Conservation (phyloP, 306 rosid genomes). For the Citrullus amarus region DNA sequence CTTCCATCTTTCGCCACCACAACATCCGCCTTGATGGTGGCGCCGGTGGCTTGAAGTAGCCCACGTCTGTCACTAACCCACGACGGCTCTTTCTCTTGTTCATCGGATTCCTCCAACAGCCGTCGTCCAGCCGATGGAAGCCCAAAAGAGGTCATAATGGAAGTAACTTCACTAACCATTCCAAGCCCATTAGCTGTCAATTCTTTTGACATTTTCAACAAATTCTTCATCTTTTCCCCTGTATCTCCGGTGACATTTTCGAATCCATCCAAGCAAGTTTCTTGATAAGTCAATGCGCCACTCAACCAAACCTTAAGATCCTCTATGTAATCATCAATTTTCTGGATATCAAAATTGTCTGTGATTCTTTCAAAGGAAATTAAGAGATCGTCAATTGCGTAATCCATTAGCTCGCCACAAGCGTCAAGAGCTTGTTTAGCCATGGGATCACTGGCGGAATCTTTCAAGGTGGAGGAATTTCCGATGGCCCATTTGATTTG, state of each 20-base stretch:
- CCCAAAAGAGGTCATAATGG: background rate
- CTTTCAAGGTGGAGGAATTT: conserved; percentile 22
- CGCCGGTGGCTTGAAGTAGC: conserved; percentile 11
- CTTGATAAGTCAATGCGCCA: conserved; percentile 41
- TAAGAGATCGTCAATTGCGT: conserved; percentile 34
- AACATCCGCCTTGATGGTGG: conserved; percentile 21
- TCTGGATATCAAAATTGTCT: conserved; percentile 14
- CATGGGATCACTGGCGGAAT: conserved; percentile 31
- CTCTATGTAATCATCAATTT: conserved; percentile 21
- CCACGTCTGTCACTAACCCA: conserved; percentile 28
- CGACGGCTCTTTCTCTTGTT: conserved; percentile 11
- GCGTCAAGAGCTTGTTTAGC: conserved; percentile 36
- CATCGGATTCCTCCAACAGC: conserved; percentile 2
- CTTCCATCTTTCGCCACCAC: conserved; percentile 57
- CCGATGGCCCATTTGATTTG: conserved; percentile 18
- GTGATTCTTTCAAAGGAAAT: conserved; percentile 25
- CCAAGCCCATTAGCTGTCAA: conserved; percentile 55
- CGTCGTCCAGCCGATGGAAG: background rate
- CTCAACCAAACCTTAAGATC: conserved; percentile 62
- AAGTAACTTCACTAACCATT: conserved; percentile 24
- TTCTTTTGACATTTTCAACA: conserved; percentile 28
- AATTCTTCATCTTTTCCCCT: conserved; percentile 28
- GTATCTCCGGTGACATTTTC: conserved; percentile 31
- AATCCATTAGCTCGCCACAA: conserved; percentile 48
- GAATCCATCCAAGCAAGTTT: conserved; percentile 57